A percentile compares a stretch with the other conserved stretches of the same genome.
Conservation (phyloP, 208 protist species). For the Leishmania amazonensis region DNA sequence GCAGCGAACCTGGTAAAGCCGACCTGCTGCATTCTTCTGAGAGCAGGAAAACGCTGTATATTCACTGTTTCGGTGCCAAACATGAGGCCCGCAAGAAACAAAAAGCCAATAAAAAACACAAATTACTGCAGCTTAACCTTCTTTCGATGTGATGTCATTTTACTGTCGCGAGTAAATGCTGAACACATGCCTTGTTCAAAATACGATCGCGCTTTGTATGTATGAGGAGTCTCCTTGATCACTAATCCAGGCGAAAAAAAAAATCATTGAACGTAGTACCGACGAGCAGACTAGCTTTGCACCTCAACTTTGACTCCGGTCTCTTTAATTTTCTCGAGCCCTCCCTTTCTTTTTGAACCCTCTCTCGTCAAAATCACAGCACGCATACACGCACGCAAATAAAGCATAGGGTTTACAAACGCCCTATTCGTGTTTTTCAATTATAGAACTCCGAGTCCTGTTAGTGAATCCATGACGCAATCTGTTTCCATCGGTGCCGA, state of each 20-base stretch:
- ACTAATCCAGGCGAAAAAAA: background rate
- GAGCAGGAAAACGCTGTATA: background rate
- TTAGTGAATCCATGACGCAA: slow-evolving; percentile 6
- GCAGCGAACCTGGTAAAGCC: background rate
- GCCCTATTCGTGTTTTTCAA: slow-evolving; percentile 2
- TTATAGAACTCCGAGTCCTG: slow-evolving; percentile 4
- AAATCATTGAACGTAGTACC: background rate
- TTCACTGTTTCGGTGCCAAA: background rate
- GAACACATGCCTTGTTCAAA: background rate
- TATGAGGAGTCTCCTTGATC: no score
- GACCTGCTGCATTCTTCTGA: background rate
- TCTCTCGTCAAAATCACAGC: background rate
- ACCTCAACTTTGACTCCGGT: no score
- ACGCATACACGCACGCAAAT: background rate
- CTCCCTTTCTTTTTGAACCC: background rate
- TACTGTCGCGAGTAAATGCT: no score
- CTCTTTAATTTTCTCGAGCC: background rate
- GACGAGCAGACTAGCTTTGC: background rate
- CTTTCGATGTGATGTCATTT: background rate
- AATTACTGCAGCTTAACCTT: background rate
- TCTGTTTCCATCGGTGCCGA: slow-evolving; percentile 16
- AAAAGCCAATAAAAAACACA: background rate
- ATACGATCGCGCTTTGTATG: background rate
- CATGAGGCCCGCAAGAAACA: background rate
- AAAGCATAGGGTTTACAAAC: background rate